These are phyloP conservation scores for Rhytidiadelphus loreus DNA, from an alignment of 225 moss, liverwort and hornwort species.

Conservation along the genomic window DNA sequence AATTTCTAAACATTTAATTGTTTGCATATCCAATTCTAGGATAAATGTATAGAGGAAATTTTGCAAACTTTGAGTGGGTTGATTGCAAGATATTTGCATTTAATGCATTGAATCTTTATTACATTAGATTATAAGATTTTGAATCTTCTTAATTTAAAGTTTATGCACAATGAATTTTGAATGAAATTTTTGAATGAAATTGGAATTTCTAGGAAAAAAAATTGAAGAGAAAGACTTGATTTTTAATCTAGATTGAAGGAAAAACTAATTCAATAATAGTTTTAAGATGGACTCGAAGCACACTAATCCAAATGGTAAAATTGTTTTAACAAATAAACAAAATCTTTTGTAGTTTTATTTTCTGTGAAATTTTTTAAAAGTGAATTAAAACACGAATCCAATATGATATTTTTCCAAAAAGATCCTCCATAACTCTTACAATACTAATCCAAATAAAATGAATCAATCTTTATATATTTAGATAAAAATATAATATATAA, in stretches of 20 bases:
- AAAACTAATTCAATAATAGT: not conserved
- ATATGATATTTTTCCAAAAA: no score
- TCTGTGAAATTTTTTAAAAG: rapidly evolving
- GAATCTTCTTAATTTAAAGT: not conserved
- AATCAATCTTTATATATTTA: no score
- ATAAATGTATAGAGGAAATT: not conserved
- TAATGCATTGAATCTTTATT: not conserved
- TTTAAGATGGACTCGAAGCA: no score
- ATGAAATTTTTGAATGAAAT: not conserved
- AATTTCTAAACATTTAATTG: not conserved
- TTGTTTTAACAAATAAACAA: no score
- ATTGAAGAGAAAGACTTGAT: no score
- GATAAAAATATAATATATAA: no score
- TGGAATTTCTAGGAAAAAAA: not conserved
- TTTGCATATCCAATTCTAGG: not conserved
- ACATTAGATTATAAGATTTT: not conserved
- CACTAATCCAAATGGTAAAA: no score
- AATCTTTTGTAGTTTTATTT: not conserved
- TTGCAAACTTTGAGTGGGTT: not conserved
- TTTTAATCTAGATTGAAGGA: not conserved
- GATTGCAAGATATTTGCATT: no score
- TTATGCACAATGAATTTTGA: not conserved
- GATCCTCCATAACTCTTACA: no score
- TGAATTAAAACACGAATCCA: not conserved
- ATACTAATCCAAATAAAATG: no score